Base-by-base conservation (phyloP, 257 asterid species). In the Jacaranda copaia region DNA sequence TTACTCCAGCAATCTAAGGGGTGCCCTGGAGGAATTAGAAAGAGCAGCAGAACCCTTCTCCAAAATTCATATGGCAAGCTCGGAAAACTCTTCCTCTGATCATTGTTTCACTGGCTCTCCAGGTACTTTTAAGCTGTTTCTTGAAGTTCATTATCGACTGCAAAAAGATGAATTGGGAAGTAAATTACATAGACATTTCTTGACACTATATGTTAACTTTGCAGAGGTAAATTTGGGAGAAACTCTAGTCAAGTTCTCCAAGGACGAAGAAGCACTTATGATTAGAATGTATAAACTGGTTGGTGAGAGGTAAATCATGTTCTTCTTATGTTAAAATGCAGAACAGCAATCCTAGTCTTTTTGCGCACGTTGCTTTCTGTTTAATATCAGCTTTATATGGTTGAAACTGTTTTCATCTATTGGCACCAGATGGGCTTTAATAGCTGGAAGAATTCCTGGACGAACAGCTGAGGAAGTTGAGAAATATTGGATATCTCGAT, bases 391-490 rank as follows among this genome's bases (percentile, higher is more conserved):
- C 20, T 53, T 14, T n/a, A 0, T 36, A 32, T 12, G 3, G 5
- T 45, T 10, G 73, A 65, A 65, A 40, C 12, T 65, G 12, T 6
- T 38, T 64, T 2, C 8, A 12, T 15, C 6, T 39, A 0, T 39
- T 65, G 57, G 3, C 39, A 43, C 6, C 69, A 81, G 86, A 73
- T 83, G 89, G 87, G 67, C 81, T 36, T 43, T 86, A 35, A 83
- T 83, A 35, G 89, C 89, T 43, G 87, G 86, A 60, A 79, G 89
- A 66, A 76, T 86, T 16, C 89, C 89, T 48, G 87, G 80, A 77
- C 83, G 86, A 86, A 83, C 59, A 72, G 86, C 87, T 0, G 75
- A 86, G 70, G 86, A 83, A 42, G 81, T 83, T 57, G 76, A 83
- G 58, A 75, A 81, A 68, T 86, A 81, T 48, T 86, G 86, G 78